phyloP scores from a whole-genome alignment of 2,329 filamentous ascomycete genomes.

The Aspergillus caelatus region DNA sequence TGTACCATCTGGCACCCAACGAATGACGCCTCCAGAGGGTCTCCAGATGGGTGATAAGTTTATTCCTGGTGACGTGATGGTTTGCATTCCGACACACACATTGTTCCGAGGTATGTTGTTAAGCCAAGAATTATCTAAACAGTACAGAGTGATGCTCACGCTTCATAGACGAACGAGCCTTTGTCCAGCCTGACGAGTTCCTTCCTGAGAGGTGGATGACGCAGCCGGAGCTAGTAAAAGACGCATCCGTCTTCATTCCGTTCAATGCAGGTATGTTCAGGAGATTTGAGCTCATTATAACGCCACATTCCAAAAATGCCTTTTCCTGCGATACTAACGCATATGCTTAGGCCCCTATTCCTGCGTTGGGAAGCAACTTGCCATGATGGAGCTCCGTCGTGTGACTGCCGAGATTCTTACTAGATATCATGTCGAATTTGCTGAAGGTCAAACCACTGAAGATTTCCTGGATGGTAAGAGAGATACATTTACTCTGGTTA shows the following conservation, averaged over 20 bases:
- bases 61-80: conserved; percentile 7
- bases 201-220: conserved; percentile 24
- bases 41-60: conserved; percentile 8
- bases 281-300: rapidly evolving
- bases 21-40: conserved; percentile 13
- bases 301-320: not conserved
- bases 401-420: conserved; percentile 14
- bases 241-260: conserved; percentile 18
- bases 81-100: not conserved
- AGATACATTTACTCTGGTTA: not conserved
- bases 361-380: conserved; percentile 24
- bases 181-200: conserved; percentile 12
- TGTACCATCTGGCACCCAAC: conserved; percentile 8
- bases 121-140: no score
- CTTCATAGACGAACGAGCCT: conserved; percentile 4
- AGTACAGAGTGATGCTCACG: not conserved
- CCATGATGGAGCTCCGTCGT: conserved; percentile 21
- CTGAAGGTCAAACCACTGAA: not conserved
- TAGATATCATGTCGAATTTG: not conserved
- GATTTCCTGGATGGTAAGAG: not conserved
- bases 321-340: not conserved
- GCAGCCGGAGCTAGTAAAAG: conserved; percentile 17
- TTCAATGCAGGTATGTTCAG: conserved; percentile 18
- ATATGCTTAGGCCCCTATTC: not conserved
- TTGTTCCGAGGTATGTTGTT: not conserved